Base-by-base conservation (phyloP, 768 basidiomycete genomes). In the Boletus rufocinnamomeus region DNA sequence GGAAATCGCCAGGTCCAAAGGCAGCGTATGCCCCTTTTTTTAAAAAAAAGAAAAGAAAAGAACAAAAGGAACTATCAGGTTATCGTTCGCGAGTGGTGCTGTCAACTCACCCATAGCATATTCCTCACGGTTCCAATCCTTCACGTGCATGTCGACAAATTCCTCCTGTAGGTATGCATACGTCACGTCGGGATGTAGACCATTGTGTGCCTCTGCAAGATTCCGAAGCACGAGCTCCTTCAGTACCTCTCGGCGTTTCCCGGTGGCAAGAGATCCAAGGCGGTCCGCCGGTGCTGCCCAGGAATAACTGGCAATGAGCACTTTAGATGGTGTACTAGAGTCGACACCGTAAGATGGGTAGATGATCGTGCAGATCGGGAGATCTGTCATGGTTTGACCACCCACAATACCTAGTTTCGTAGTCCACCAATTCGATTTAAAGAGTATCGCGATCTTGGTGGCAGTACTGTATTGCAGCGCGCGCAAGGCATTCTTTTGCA, bases 1-100 rank as follows among this genome's bases (percentile, higher is more conserved):
- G 61, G 58, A 76, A 79, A 17, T 76, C 56, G 4, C 76, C 77
- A 9, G 78, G 77, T 6, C 71, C 72, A 47, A 79, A 80, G 0
- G 77, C n/a, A n/a, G n/a, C 74, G 56, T 61, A 79, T 6, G 75
- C 74, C 53, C 79, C 77, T 77, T 50, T n/a, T n/a, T n/a, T n/a
- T n/a, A n/a, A 14, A 40, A 43, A 43, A 43, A 3, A 27, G 30
- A 38, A 21, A 13, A 34, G 3, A 9, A 41, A 19, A 17, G 6
- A n/a, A n/a, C n/a, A n/a, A n/a, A n/a, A n/a, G n/a, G n/a, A 16
- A 41, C 0, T 1, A 9, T 56, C 43, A 38, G 40, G 3, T 0
- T 6, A 14, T 46, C 13, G 19, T 23, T n/a, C n/a, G 14, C 8
- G 14, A 37, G 28, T 9, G 2, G 32, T 23, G 17, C 6, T 10